Percentiles rank a stretch among this genome's conserved stretches.
phyloP scores from a whole-genome alignment of 306 rosid genomes.

The Prosopis cineraria region DNA sequence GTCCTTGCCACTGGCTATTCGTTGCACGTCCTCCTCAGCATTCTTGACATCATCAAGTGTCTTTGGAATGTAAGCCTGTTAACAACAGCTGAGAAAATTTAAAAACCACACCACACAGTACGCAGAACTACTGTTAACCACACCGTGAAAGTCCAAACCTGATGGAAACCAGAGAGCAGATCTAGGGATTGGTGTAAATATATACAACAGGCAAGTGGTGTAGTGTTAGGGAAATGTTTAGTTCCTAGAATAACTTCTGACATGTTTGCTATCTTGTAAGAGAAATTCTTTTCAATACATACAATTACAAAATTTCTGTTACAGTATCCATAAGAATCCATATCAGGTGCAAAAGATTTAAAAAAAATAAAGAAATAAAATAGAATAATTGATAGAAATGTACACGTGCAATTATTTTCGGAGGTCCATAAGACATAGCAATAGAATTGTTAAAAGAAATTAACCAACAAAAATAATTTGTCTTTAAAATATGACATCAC shows the following conservation, averaged over 20 bases:
- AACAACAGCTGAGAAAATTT: constrained; percentile 14
- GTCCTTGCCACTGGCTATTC: constrained; percentile 73
- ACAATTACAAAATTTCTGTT: neutral
- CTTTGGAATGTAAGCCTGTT: constrained; percentile 80
- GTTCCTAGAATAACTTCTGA: neutral
- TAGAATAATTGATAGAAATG: neutral
- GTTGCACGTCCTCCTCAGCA: constrained; percentile 71
- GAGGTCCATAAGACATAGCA: neutral
- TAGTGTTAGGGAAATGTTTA: neutral
- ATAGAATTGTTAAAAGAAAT: neutral
- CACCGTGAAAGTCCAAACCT: neutral
- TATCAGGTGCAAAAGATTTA: neutral
- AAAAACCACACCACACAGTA: neutral
- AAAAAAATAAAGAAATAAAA: neutral
- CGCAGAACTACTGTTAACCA: too few relatives aligned
- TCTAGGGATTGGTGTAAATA: neutral
- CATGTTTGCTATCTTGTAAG: neutral
- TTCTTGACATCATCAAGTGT: constrained; percentile 70
- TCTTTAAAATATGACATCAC: constrained; percentile 2
- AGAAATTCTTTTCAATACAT: neutral
- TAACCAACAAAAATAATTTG: neutral
- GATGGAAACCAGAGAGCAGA: neutral
- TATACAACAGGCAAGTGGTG: neutral
- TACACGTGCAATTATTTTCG: neutral
- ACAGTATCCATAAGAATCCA: neutral